Conservation (phyloP, 2,329 filamentous ascomycete species). For the Diplodia seriata region DNA sequence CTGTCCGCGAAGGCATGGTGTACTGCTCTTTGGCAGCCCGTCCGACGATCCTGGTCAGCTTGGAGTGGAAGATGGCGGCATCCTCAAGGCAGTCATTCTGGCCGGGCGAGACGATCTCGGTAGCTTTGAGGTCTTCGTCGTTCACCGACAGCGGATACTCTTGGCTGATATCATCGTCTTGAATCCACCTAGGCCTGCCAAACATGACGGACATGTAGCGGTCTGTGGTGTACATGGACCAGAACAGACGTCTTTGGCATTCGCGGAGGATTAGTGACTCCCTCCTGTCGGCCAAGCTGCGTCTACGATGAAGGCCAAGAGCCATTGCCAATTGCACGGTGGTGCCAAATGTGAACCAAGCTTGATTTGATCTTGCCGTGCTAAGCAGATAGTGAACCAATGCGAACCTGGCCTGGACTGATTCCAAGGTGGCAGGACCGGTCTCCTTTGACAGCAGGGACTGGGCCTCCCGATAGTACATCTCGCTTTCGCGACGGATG, state of each 20-base stretch:
- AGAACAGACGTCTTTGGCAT: constrained; percentile 66
- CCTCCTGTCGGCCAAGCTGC: not conserved
- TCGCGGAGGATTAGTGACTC: constrained; percentile 52
- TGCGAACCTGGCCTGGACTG: constrained; percentile 64
- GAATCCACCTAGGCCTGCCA: constrained; percentile 65
- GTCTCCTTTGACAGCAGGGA: constrained; percentile 58
- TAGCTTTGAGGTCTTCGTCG: constrained; percentile 63
- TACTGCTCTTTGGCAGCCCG: constrained; percentile 36
- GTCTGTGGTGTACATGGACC: constrained; percentile 68
- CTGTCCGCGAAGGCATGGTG: constrained; percentile 38
- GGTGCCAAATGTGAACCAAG: constrained; percentile 67
- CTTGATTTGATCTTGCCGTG: constrained; percentile 66
- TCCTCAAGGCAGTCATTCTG: constrained; percentile 60
- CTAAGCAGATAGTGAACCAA: constrained; percentile 66
- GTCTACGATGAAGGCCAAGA: constrained; percentile 42
- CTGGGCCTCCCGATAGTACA: constrained; percentile 54
- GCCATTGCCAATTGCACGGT: constrained; percentile 60
- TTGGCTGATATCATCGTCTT: constrained; percentile 70
- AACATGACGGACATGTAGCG: constrained; percentile 70
- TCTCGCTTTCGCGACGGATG: constrained; percentile 48
- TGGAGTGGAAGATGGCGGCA: constrained; percentile 56
- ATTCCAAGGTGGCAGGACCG: constrained; percentile 62
- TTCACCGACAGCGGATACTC: constrained; percentile 63
- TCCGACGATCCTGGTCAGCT: constrained; percentile 38
- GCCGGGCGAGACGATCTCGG: constrained; percentile 40